Conservation (phyloP, 1,284 basidiomycete species). For the Cutaneotrichosporon cutaneum region DNA sequence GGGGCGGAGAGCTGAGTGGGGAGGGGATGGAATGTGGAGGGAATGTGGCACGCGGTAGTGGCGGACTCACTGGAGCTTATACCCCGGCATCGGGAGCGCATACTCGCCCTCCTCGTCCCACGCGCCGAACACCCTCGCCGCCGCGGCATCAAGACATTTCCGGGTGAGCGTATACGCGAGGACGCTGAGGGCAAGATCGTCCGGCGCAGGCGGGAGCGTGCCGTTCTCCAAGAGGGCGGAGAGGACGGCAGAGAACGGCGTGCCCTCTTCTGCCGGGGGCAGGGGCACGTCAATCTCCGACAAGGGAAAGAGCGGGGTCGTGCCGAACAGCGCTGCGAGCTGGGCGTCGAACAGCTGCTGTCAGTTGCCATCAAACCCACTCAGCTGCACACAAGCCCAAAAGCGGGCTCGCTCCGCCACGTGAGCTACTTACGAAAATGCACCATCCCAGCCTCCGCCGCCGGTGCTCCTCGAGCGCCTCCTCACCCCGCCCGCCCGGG, state of each 20-base stretch:
- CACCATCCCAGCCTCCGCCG: slow-evolving; percentile 28
- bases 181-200: slow-evolving; percentile 24
- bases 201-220: slow-evolving; percentile 9
- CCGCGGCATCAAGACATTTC: slow-evolving; percentile 23
- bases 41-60: background rate
- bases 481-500: slow-evolving; percentile 18
- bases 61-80: slow-evolving; percentile 25
- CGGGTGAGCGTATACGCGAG: slow-evolving; percentile 28
- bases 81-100: slow-evolving; percentile 9
- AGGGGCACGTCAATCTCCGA: slow-evolving; percentile 21
- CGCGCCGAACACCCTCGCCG: slow-evolving; percentile 8
- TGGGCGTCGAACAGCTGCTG: slow-evolving; percentile 28
- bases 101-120: background rate
- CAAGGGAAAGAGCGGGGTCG: slow-evolving; percentile 22
- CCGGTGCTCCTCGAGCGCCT: slow-evolving; percentile 28
- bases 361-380: background rate
- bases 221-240: slow-evolving; percentile 24
- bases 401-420: no score
- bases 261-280: background rate
- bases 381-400: no score
- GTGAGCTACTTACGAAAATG: slow-evolving; percentile 26
- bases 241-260: slow-evolving; percentile 22
- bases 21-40: no score
- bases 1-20: no score
- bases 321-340: slow-evolving; percentile 26